Evolutionary conservation across 768 basidiomycete species (phyloP).

Genomic region (Mrakia blollopis): DNA sequence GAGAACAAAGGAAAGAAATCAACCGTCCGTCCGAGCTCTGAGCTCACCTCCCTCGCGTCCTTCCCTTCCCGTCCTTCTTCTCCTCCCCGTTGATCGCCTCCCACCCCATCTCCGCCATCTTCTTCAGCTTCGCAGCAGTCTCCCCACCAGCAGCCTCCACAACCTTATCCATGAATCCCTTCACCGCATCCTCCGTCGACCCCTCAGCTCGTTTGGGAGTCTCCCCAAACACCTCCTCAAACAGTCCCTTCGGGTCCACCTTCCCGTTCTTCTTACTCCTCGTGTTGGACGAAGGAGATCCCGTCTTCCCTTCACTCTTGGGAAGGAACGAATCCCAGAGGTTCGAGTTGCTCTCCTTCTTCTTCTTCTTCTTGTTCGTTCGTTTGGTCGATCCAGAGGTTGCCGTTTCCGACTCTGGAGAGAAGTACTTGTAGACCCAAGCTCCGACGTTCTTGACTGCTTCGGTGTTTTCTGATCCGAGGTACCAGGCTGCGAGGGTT

Average conservation of each 20-base stretch:
- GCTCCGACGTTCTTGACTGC: constrained; percentile 1
- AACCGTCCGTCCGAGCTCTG: too few relatives aligned
- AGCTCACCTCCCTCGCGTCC: neutral
- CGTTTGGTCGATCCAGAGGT: neutral
- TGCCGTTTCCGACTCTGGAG: neutral
- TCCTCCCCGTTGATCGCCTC: neutral
- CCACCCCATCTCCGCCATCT: constrained; percentile 1
- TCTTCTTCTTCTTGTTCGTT: neutral
- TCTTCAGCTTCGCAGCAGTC: neutral
- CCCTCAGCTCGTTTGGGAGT: neutral
- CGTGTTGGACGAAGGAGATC: constrained; percentile 5
- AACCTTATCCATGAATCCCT: constrained; percentile 5
- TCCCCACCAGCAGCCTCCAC: neutral
- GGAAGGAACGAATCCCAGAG: constrained; percentile 9
- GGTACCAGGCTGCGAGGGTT: constrained; percentile 2
- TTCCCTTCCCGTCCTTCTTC: neutral
- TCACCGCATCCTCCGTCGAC: neutral
- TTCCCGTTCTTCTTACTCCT: neutral
- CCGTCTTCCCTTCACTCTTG: neutral
- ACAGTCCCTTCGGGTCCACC: neutral
- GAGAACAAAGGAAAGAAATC: too few relatives aligned
- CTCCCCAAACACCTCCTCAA: constrained; percentile 14
- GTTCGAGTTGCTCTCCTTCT: constrained; percentile 10
- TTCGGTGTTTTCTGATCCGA: constrained; percentile 11
- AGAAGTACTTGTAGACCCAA: neutral